Evolutionary conservation across 2,329 filamentous ascomycete species (phyloP), one percentile per base, ranked within the genome.

Genomic region (Diplocarpon mali): DNA sequence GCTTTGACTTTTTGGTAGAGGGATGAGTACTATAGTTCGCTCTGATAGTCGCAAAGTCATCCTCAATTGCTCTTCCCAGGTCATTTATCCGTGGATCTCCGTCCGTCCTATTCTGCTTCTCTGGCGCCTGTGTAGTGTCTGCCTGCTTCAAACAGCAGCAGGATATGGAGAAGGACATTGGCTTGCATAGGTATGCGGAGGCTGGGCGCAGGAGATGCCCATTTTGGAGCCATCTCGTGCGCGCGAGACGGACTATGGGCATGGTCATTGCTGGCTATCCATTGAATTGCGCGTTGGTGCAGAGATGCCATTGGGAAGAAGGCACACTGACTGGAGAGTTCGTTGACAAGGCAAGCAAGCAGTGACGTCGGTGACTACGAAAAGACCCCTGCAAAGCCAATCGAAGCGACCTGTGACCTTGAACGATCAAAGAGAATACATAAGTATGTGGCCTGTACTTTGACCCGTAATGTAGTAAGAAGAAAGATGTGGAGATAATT

Each of bases 41-140:
- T 38, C 72, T 68, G 40, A 83, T 65, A 6, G 67, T 65, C 5
- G 78, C 76, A 60, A 75, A 83, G 53, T 82, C 73, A 60, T 82
- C 75, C 52, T 70, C 65, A 52, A 81, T 76, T 1, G 69, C 60
- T 32, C 66, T 67, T 17, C 72, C 76, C 35, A 75, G 57, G 40
- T 71, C 64, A 44, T 68, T 65, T 30, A 76, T 59, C 40, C 70
- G 70, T 14, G 71, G 69, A 52, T 76, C 72, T 58, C 28, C 30
- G 42, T 47, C 38, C 5, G 39, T 35, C 35, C 42, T 42, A 20
- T 41, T 44, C 42, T 38, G 27, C 41, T 44, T 29, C n/a, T 28
- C 38, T 3, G 34, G 30, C 9, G 30, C 30, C 10, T 32, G 15
- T 38, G 32, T 8, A 28, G 10, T 17, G 13, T 13, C 15, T 35